A percentile compares a stretch with the other conserved stretches of the same genome.
Conservation (phyloP, 2,329 filamentous ascomycete genomes). For the Botrytis elliptica region DNA sequence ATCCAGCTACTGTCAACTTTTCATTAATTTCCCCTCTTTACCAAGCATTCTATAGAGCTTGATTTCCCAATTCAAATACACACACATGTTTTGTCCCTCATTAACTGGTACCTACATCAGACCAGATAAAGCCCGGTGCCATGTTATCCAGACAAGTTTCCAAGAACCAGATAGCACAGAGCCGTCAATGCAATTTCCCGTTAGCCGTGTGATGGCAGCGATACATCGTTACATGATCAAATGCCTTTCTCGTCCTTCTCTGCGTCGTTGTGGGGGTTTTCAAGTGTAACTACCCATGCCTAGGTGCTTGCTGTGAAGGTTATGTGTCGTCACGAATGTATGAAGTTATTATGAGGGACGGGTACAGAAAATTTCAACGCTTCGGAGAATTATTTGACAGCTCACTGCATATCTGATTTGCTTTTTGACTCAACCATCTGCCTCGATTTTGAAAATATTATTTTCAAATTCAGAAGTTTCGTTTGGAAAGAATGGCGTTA, state of each 20-base stretch:
- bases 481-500: slow-evolving; percentile 13
- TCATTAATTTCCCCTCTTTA: slow-evolving; percentile 15
- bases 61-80: slow-evolving; percentile 14
- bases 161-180: slow-evolving; percentile 18
- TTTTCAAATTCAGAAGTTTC: background rate
- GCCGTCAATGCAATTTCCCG: slow-evolving; percentile 22
- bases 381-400: slow-evolving; percentile 19
- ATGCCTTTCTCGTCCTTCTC: slow-evolving; percentile 19
- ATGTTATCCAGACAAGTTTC: slow-evolving; percentile 13
- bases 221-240: slow-evolving; percentile 18
- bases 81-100: slow-evolving; percentile 12
- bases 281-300: slow-evolving; percentile 17
- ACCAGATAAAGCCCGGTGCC: slow-evolving; percentile 16
- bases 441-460: slow-evolving; percentile 13
- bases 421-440: slow-evolving; percentile 19
- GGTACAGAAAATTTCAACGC: slow-evolving; percentile 8
- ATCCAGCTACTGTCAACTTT: background rate
- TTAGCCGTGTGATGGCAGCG: slow-evolving; percentile 13
- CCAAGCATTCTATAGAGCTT: background rate
- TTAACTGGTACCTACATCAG: slow-evolving; percentile 21
- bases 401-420: slow-evolving; percentile 20
- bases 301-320: slow-evolving; percentile 11
- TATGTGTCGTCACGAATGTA: background rate
- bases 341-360: slow-evolving; percentile 5
- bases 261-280: slow-evolving; percentile 3